Base-by-base conservation (phyloP, 352 stramenopile species). In the Globisporangium okanoganense region DNA sequence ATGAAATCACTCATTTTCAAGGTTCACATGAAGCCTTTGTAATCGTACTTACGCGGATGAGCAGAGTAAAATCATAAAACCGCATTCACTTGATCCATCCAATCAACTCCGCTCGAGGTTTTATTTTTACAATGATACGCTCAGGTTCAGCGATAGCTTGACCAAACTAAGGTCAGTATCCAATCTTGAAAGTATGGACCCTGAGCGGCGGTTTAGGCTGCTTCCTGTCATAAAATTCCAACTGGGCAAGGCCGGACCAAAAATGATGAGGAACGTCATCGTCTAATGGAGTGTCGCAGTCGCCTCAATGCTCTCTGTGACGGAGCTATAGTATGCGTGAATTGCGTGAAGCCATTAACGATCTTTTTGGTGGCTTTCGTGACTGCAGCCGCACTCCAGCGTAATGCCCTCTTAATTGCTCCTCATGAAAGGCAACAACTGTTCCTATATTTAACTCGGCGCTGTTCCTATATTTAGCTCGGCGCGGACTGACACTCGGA, bases 161-260 rank as follows among this genome's bases (percentile, higher is more conserved):
- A 2, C 36, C 1, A 20, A 9, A 52, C 13, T 36, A 52, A 24
- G 13, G 2, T 16, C 14, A 13, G 6, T 5, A 24, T 53, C 47
- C 3, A 35, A 36, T 53, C 10, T 38, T 53, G 47, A 24, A 13
- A 25, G 2, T 5, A 8, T 12, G 12, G 36, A 27, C 8, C 9
- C 8, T 18, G 29, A 3, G 29, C 29, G 29, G 29, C 29, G 29
- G 29, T 6, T n/a, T n/a, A n/a, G n/a, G 47, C 13, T 20, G 16
- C 18, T 22, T 24, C 7, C 5, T 36, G 47, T 35, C 47, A 35
- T 36, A 53, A 13, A 53, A 53, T 36, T 55, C 48, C 48, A 40
- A 40, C 48, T 55, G 6, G 25, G 31, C 31, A 58, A 58, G 33
- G 33, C 35, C 31, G 50, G 31, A 56, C n/a, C 50, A 56, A 56